Evolutionary conservation across 2,329 filamentous ascomycete species (phyloP).

Genomic region (Elsinoe perseae): DNA sequence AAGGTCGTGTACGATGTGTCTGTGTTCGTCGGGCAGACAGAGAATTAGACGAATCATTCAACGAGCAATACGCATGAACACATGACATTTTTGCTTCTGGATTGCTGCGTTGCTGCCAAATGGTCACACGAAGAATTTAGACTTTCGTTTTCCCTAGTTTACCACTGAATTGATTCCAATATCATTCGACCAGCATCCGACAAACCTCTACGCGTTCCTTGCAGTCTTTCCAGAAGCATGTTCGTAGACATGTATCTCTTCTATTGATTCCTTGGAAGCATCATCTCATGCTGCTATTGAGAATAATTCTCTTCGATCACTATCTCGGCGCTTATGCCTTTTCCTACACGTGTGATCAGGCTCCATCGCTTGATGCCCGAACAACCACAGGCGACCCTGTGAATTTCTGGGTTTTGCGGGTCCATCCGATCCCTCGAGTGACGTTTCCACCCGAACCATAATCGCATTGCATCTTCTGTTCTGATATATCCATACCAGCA

Average conservation of each 20-base stretch:
- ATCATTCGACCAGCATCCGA: not conserved
- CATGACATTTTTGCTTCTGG: not conserved
- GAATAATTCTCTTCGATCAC: not conserved
- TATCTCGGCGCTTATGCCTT: not conserved
- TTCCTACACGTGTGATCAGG: not conserved
- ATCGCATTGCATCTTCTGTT: not conserved
- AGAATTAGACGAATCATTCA: not conserved
- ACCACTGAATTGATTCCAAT: not conserved
- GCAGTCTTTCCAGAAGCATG: not conserved
- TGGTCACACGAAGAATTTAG: constrained; percentile 10
- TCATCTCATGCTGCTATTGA: not conserved
- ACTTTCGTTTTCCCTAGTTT: not conserved
- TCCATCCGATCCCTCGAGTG: not conserved
- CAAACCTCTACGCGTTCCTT: not conserved
- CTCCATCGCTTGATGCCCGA: not conserved
- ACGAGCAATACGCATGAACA: not conserved
- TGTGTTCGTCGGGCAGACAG: constrained; percentile 1
- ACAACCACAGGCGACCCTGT: not conserved
- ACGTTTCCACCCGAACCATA: not conserved
- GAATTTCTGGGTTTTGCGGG: not conserved
- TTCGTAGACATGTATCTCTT: not conserved
- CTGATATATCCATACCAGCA: not conserved
- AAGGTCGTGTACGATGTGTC: not conserved
- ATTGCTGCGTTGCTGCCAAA: not conserved
- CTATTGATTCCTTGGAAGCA: not conserved